phyloP scores from a whole-genome alignment of 2,329 filamentous ascomycete species.

The Microdochium nivale region DNA sequence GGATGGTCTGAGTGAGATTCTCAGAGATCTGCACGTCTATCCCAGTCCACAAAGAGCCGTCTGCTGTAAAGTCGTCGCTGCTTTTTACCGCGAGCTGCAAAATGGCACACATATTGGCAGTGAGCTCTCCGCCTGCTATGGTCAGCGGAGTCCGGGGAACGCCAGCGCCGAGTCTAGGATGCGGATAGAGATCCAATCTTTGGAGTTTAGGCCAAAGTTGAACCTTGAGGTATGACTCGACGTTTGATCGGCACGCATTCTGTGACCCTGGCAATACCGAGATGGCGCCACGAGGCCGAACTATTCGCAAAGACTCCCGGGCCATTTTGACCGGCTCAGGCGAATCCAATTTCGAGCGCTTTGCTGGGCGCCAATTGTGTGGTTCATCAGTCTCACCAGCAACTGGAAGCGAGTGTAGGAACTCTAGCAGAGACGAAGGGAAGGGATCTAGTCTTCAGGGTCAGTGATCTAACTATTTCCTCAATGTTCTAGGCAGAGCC shows the following conservation, averaged over 20 bases:
- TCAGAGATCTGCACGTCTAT: slow-evolving; percentile 21
- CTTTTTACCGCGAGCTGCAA: slow-evolving; percentile 1
- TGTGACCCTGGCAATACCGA: neutral
- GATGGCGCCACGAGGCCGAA: neutral
- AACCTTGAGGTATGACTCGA: slow-evolving; percentile 7
- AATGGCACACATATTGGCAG: slow-evolving; percentile 1
- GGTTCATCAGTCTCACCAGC: neutral
- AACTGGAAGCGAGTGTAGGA: slow-evolving; percentile 1
- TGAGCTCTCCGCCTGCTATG: neutral
- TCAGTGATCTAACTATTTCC: neutral
- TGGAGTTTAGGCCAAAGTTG: neutral
- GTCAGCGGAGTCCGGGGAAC: neutral
- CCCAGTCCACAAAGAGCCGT: slow-evolving; percentile 23
- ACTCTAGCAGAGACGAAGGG: slow-evolving; percentile 1
- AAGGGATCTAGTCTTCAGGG: slow-evolving; percentile 6
- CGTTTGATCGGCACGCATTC: slow-evolving; percentile 5
- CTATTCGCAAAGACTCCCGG: slow-evolving; percentile 6
- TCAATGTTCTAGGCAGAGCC: too few relatives aligned
- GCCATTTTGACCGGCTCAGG: slow-evolving; percentile 12
- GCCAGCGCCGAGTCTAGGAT: neutral
- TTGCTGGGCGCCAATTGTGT: slow-evolving; percentile 7
- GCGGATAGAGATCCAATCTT: neutral
- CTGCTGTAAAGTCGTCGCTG: slow-evolving; percentile 3
- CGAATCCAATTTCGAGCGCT: slow-evolving; percentile 11
- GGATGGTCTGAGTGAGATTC: slow-evolving; percentile 11